A percentile compares a stretch with the other conserved stretches of the same genome.
These are phyloP conservation scores for Erigeron philadelphicus DNA, from an alignment of 140 eudicot species.

Conservation along the genomic window DNA sequence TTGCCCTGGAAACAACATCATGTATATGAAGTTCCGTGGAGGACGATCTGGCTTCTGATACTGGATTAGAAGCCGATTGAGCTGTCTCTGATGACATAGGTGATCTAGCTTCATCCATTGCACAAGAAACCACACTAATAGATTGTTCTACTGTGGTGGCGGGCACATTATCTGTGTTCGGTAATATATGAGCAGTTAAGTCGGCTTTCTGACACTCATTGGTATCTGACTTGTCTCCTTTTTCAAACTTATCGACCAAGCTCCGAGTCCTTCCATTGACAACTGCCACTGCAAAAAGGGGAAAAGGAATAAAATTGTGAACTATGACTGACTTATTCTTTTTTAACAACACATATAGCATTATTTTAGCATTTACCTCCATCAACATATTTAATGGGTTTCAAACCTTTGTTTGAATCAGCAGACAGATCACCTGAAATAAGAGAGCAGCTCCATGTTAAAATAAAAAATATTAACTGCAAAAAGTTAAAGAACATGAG, in stretches of 20 bases:
- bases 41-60: not conserved
- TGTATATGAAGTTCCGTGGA: not conserved
- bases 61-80: conserved; percentile 13
- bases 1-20: not conserved
- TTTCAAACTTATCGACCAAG: conserved; percentile 79
- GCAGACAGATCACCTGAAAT: not conserved
- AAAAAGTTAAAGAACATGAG: not conserved
- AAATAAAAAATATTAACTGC: not conserved
- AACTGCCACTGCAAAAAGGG: conserved; percentile 48
- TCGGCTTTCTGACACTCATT: conserved; percentile 35
- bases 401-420: not conserved
- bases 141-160: conserved; percentile 18
- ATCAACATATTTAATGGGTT: conserved; percentile 50
- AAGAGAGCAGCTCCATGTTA: not conserved
- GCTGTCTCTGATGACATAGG: not conserved
- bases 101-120: conserved; percentile 10
- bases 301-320: not conserved
- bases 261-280: conserved; percentile 80
- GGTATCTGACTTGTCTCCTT: conserved; percentile 34
- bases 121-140: conserved; percentile 13
- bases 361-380: conserved; percentile 50
- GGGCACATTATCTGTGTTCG: conserved; percentile 32
- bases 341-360: not conserved
- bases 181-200: conserved; percentile 27
- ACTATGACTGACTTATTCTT: conserved; percentile 10